A percentile compares a stretch with the other conserved stretches of the same genome.
Conservation (phyloP, 352 stramenopile genomes). For the Globisporangium nodosum region DNA sequence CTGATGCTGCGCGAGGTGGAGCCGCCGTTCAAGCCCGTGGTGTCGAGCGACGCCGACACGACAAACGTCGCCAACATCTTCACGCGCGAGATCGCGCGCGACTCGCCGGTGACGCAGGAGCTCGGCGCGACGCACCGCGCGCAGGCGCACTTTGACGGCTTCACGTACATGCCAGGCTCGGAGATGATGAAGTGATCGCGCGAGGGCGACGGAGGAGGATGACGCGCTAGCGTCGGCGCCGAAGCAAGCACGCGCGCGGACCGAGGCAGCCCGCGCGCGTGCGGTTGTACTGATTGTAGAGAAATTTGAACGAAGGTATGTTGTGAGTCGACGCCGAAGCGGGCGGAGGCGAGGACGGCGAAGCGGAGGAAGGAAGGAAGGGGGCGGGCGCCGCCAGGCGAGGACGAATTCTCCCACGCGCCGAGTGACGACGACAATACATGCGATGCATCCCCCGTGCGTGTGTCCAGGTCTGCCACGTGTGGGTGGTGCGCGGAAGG, state of each 20-base stretch:
- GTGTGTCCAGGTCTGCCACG: neutral
- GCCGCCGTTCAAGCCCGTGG: slow-evolving; percentile 82
- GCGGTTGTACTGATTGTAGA: slow-evolving; percentile 2
- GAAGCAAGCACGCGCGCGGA: neutral
- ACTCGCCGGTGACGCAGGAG: slow-evolving; percentile 86
- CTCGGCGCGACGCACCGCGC: slow-evolving; percentile 77
- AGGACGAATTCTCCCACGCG: neutral
- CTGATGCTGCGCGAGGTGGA: slow-evolving; percentile 79
- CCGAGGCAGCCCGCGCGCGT: neutral
- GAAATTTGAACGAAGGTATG: neutral
- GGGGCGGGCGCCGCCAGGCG: neutral
- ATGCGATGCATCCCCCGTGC: neutral
- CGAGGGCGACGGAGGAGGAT: neutral
- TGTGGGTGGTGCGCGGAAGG: too few species aligned
- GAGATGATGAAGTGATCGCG: slow-evolving; percentile 33
- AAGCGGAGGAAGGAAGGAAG: neutral
- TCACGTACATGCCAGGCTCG: slow-evolving; percentile 88
- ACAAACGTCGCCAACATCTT: slow-evolving; percentile 88
- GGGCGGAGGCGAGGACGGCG: neutral
- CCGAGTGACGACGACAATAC: neutral
- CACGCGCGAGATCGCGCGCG: slow-evolving; percentile 74
- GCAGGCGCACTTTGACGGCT: slow-evolving; percentile 89
- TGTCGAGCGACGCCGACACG: slow-evolving; percentile 77
- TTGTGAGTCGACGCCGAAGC: neutral
- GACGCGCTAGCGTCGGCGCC: neutral